Evolutionary conservation across 2,329 filamentous ascomycete species (phyloP), one percentile per base, ranked within the genome.

Genomic region (Exserohilum rostratum): DNA sequence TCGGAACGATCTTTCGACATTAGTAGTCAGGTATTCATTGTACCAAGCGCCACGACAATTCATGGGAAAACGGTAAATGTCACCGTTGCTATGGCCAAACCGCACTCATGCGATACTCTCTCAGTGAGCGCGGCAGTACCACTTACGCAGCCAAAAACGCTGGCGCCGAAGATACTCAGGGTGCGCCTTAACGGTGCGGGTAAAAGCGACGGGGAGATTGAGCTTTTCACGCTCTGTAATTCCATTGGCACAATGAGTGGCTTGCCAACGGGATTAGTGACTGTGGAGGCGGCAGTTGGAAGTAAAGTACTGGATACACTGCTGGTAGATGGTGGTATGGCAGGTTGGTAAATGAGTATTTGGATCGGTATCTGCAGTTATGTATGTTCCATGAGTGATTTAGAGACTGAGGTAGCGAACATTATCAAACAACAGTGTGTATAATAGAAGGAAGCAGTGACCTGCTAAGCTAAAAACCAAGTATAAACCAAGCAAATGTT

Each of bases 111-210:
- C 13, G 18, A 12, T 2, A n/a, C 29, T 2, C 5, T 47, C 2
- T 11, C 35, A 1, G 10, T 52, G 3, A 29, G 9, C 15, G 9
- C 35, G 3, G 6, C 29, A 2, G 43, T 29, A 0, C 50, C 43
- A 2, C n/a, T 42, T 20, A 5, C 22, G 9, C 43, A 47, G 10
- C 43, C 2, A 12, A 20, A 18, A 4, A 52, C 50, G 5, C 15
- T 52, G 18, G 43, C 43, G 13, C 50, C 50, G 15, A 52, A 47
- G 5, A 30, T 40, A n/a, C n/a, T n/a, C n/a, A n/a, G n/a, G n/a
- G n/a, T n/a, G n/a, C n/a, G n/a, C n/a, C n/a, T n/a, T n/a, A n/a
- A n/a, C n/a, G n/a, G n/a, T n/a, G n/a, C n/a, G n/a, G n/a, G n/a
- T n/a, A n/a, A n/a, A 0, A 29, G 3, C 25, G 29, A n/a, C 1